Evolutionary conservation across 805 yeast genomes (phyloP).

Genomic region (Wickerhamomyces alni): DNA sequence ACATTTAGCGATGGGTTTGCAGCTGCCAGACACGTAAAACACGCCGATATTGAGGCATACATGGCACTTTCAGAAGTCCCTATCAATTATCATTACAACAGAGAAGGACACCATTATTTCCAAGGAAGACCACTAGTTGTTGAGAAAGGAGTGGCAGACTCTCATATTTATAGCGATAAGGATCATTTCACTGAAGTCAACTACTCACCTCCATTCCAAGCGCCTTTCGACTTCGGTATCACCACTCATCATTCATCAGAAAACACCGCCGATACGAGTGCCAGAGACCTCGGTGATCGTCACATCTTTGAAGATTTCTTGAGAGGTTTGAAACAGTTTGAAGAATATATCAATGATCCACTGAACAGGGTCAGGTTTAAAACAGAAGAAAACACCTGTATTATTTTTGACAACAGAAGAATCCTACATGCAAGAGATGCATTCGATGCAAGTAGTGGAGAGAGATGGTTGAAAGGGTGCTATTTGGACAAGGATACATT

Average conservation of each 20-base stretch:
- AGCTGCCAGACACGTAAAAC: conserved; percentile 52
- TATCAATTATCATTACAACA: conserved; percentile 61
- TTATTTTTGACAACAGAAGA: conserved; percentile 66
- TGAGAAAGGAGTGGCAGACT: conserved; percentile 33
- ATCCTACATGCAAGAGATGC: conserved; percentile 58
- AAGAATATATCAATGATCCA: conserved; percentile 45
- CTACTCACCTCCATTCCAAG: conserved; percentile 82
- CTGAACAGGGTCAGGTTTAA: conserved; percentile 49
- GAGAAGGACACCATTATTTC: conserved; percentile 55
- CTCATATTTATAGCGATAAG: conserved; percentile 10
- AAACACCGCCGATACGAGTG: conserved; percentile 22
- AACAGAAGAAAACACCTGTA: conserved; percentile 53
- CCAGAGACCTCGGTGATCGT: conserved; percentile 33
- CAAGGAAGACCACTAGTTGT: conserved; percentile 58
- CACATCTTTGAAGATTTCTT: conserved; percentile 46
- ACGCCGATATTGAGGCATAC: conserved; percentile 56
- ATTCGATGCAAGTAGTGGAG: conserved; percentile 40
- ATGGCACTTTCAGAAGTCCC: conserved; percentile 58
- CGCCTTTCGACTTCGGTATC: conserved; percentile 62
- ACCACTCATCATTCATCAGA: conserved; percentile 24
- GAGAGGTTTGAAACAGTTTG: conserved; percentile 57
- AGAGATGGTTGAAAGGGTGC: conserved; percentile 71
- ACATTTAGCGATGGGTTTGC: conserved; percentile 64
- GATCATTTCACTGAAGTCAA: conserved; percentile 49
- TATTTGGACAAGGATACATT: conserved; percentile 68